phyloP scores from a whole-genome alignment of 176 grass and related monocot species.

The Raddia distichophylla region DNA sequence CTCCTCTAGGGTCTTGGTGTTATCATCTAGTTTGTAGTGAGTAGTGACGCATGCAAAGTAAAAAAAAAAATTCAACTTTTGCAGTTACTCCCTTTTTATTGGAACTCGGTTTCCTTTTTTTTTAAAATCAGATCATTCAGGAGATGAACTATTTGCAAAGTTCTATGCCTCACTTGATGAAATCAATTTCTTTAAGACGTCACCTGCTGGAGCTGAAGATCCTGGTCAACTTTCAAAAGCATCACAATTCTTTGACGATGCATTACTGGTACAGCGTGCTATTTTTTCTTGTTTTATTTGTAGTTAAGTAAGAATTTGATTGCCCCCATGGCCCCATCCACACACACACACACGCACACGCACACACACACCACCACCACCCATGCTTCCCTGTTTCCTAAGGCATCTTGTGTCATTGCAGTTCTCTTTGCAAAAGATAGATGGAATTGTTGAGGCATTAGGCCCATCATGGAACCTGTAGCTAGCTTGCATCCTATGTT shows the following conservation, averaged over 20 bases:
- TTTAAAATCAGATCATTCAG: slow-evolving; percentile 32
- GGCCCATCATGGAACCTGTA: neutral
- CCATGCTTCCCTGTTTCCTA: neutral
- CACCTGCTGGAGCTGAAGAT: slow-evolving; percentile 61
- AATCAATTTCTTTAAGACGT: slow-evolving; percentile 67
- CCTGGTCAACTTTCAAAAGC: slow-evolving; percentile 62
- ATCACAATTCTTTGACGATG: slow-evolving; percentile 64
- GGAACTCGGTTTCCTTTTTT: slow-evolving; percentile 14
- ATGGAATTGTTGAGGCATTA: neutral
- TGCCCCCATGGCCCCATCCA: neutral
- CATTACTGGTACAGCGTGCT: slow-evolving; percentile 44
- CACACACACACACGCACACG: neutral
- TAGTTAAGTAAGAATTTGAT: neutral
- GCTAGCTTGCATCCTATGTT: neutral
- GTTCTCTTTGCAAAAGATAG: neutral
- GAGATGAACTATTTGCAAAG: slow-evolving; percentile 72
- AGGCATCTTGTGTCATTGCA: neutral
- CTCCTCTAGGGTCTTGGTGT: neutral
- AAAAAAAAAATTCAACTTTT: neutral
- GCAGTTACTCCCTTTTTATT: slow-evolving; percentile 17
- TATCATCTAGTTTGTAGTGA: neutral
- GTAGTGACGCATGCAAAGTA: neutral
- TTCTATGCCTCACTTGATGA: slow-evolving; percentile 76
- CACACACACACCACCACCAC: neutral
- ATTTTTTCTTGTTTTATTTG: slow-evolving; percentile 8